Evolutionary conservation across 495 filamentous ascomycete species (phyloP), one percentile per base, ranked within the genome.

Genomic region (Aspergillus incahuasiensis): DNA sequence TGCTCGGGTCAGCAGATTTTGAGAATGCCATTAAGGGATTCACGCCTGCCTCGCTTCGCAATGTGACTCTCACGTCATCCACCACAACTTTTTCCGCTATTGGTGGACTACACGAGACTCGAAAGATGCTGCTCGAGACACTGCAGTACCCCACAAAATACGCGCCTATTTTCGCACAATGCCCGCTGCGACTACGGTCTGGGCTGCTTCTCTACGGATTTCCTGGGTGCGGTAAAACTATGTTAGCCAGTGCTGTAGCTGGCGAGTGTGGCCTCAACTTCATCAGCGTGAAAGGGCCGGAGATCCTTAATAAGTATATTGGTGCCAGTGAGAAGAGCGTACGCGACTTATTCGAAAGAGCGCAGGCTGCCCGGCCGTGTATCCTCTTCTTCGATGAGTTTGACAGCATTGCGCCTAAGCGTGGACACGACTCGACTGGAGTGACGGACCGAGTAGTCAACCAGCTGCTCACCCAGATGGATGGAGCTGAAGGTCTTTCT

Each of bases 371-470:
- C 1, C 82, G 86, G 35, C 94, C 94, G 0, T 96, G 92, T 58
- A 85, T 98, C 8, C 75, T 98, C 1, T 98, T 98, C 77, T 97
- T 98, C 62, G 94, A 98, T 66, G 94, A 98, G 67, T 97, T 97
- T 63, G 94, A 98, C 70, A 90, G 86, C 56, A 96, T 98, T 52
- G 94, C 94, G 2, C 95, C 94, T 6, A 97, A 97, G 76, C 84
- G 94, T 70, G 94, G 95, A 0, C 95, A 97, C 65, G 95, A 97
- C 62, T 91, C 86, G 8, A 97, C 95, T 0, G 94, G 95, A 46
- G 94, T 98, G 24, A 97, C 95, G 0, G 95, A 97, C 68, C 84
- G 94, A n/a, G 94, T 98, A 1, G 94, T 98, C 60, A 97, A 97
- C 66, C 95, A 97, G 75, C 82, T 98, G 43, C 77, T 98, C 8